A percentile compares a stretch with the other conserved stretches of the same genome.
phyloP scores from a whole-genome alignment of 352 stramenopile genomes.

The Globisporangium carolinianum region DNA sequence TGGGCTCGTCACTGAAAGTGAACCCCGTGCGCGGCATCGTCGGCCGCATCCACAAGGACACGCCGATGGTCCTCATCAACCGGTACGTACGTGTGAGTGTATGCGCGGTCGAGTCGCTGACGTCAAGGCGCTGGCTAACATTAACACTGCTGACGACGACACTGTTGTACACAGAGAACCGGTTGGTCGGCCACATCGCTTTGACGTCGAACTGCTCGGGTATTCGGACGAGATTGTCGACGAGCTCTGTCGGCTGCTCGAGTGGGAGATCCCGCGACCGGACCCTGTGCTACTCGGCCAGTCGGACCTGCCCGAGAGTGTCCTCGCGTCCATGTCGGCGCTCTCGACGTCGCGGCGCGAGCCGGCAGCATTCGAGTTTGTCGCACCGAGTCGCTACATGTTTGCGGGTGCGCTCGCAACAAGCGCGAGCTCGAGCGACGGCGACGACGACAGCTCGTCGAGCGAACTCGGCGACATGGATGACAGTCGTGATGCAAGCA shows the following conservation, averaged over 20 bases:
- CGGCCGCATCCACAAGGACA: conserved; percentile 70
- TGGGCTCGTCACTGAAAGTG: conserved; percentile 98
- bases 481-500: background rate
- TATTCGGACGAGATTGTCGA: conserved; percentile 84
- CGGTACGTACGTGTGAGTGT: conserved; percentile 20
- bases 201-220: conserved; percentile 77
- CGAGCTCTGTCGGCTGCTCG: conserved; percentile 67
- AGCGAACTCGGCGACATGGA: background rate
- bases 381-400: conserved; percentile 64
- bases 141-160: background rate
- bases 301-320: conserved; percentile 36
- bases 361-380: conserved; percentile 56
- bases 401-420: conserved; percentile 63
- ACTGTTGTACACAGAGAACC: conserved; percentile 36
- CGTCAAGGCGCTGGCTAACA: background rate
- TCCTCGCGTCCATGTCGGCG: conserved; percentile 16
- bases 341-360: conserved; percentile 14
- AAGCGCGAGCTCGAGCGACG: conserved; percentile 53
- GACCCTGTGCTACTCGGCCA: conserved; percentile 60
- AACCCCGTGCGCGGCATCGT: conserved; percentile 91
- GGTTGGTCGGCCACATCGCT: conserved; percentile 73
- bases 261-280: conserved; percentile 70
- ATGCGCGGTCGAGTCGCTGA: background rate
- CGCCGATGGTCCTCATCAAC: conserved; percentile 84
- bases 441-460: conserved; percentile 22